phyloP scores from a whole-genome alignment of 805 yeast genomes.

The Saccharomyces jurei region DNA sequence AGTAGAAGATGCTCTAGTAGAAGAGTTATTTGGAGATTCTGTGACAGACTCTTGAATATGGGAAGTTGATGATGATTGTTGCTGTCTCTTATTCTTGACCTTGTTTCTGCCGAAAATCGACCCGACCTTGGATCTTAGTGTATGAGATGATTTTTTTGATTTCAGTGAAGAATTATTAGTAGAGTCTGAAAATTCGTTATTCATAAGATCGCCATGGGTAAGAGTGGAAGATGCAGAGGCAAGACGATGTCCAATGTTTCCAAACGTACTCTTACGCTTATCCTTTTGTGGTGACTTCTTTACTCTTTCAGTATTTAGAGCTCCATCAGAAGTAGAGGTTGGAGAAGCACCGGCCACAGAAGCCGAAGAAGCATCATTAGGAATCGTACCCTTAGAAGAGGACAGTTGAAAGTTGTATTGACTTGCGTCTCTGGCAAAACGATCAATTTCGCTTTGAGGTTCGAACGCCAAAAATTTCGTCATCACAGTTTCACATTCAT shows the following conservation, averaged over 20 bases:
- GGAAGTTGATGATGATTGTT: constrained; percentile 1
- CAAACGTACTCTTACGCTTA: constrained; percentile 23
- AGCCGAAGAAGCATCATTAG: constrained; percentile 1
- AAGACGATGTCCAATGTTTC: constrained; percentile 21
- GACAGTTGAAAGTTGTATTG: constrained; percentile 17
- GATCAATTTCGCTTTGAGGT: constrained; percentile 50
- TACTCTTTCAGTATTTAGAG: background rate
- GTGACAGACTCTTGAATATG: constrained; percentile 4
- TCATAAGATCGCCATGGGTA: constrained; percentile 27
- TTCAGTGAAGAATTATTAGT: constrained; percentile 25
- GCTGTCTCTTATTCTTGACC: constrained; percentile 30
- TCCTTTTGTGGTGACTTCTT: constrained; percentile 5
- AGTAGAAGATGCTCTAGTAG: background rate
- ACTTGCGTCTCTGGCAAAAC: constrained; percentile 42
- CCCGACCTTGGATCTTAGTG: constrained; percentile 63
- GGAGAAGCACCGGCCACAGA: background rate
- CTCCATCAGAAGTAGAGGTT: background rate
- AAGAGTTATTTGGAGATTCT: constrained; percentile 2
- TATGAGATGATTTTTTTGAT: constrained; percentile 29
- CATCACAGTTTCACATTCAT: constrained; percentile 54
- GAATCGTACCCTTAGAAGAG: background rate
- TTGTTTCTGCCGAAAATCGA: constrained; percentile 65
- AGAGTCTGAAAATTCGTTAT: constrained; percentile 26
- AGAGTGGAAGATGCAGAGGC: constrained; percentile 24
- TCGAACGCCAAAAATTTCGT: constrained; percentile 57